phyloP scores from a whole-genome alignment of 495 filamentous ascomycete genomes.

The Cenococcum geophilum region DNA sequence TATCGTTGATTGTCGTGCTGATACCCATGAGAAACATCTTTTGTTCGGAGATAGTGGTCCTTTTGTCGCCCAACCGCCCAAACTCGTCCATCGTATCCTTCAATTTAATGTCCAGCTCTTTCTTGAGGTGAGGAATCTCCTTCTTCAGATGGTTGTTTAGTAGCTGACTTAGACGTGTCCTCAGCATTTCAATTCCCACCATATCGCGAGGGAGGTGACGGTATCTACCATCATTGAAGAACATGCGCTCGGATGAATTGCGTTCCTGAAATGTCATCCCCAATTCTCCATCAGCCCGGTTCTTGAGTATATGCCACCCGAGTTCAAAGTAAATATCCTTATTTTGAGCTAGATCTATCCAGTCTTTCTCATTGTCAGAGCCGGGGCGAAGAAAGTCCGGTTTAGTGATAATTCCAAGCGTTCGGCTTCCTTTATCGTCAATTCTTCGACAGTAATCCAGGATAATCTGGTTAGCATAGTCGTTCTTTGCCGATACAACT shows the following conservation, averaged over 20 bases:
- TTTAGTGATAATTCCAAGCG: constrained; percentile 56
- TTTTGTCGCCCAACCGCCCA: constrained; percentile 18
- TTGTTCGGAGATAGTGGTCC: constrained; percentile 20
- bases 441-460: constrained; percentile 39
- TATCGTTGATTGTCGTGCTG: constrained; percentile 11
- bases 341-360: constrained; percentile 53
- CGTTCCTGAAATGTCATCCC: constrained; percentile 41
- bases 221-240: constrained; percentile 38
- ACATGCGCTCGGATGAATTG: constrained; percentile 39
- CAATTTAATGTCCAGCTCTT: constrained; percentile 26
- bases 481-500: constrained; percentile 49
- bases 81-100: constrained; percentile 9
- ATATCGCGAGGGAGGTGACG: constrained; percentile 21
- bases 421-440: constrained; percentile 46
- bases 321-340: constrained; percentile 55
- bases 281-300: constrained; percentile 39
- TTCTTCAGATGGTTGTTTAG: constrained; percentile 32
- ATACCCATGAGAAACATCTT: constrained; percentile 23
- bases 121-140: constrained; percentile 31
- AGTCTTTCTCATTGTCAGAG: constrained; percentile 47
- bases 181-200: constrained; percentile 33
- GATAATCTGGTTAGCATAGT: constrained; percentile 47
- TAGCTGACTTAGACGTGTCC: constrained; percentile 31
- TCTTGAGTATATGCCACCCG: constrained; percentile 66
- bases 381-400: constrained; percentile 46